Evolutionary conservation across 2,329 filamentous ascomycete genomes (phyloP).

Genomic region (Parastagonospora avenae): DNA sequence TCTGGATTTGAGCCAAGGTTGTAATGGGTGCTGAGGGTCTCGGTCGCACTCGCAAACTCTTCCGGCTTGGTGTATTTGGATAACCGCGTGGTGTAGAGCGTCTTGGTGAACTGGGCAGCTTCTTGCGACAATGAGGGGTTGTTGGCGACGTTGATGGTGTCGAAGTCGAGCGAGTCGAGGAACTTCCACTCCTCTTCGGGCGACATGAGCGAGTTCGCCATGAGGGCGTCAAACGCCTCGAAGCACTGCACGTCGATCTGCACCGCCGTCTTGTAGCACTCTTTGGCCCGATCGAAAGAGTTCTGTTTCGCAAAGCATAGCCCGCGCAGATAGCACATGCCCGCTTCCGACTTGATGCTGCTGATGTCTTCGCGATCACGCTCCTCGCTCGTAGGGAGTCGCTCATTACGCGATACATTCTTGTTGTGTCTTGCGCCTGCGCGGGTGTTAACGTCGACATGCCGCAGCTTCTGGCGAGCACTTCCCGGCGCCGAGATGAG

Average conservation of each 20-base stretch:
- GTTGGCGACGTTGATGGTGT: constrained; percentile 71
- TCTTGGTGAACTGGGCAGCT: constrained; percentile 90
- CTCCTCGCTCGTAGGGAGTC: constrained; percentile 64
- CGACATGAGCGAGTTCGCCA: constrained; percentile 91
- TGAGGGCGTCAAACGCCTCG: constrained; percentile 96
- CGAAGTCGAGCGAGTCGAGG: constrained; percentile 86
- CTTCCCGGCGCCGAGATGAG: constrained; percentile 69
- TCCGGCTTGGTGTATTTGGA: constrained; percentile 92
- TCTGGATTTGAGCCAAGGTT: constrained; percentile 85
- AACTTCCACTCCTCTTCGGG: constrained; percentile 91
- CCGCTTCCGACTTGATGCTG: constrained; percentile 86
- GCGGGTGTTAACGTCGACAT: neutral
- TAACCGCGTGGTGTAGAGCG: constrained; percentile 92
- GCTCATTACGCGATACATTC: constrained; percentile 53
- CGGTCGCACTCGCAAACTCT: constrained; percentile 82
- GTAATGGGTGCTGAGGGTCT: constrained; percentile 93
- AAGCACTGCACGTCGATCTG: constrained; percentile 98
- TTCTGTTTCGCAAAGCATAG: constrained; percentile 97
- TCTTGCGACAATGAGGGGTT: constrained; percentile 76
- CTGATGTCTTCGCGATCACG: constrained; percentile 71
- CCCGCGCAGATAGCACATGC: constrained; percentile 94
- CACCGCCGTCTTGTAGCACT: constrained; percentile 97
- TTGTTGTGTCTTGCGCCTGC: constrained; percentile 55
- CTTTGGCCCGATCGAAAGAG: constrained; percentile 93
- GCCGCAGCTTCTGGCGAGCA: neutral